These are phyloP conservation scores for Centella asiatica DNA, from an alignment of 129 eudicot genomes.

Conservation along the genomic window DNA sequence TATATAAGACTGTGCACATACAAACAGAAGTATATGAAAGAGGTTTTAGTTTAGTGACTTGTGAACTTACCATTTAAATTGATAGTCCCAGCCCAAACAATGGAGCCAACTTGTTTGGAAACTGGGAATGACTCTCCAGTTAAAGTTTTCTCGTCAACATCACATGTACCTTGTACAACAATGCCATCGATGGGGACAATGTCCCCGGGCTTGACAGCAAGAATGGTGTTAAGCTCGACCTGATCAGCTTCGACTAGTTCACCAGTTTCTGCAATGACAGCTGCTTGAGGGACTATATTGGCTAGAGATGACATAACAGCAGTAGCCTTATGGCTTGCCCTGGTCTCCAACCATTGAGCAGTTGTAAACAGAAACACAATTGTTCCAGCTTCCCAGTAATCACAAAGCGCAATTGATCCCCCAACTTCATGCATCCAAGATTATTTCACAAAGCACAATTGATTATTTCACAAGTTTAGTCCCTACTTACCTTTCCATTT, in stretches of 20 bases:
- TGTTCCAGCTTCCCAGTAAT: conserved; percentile 73
- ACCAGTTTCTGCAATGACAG: conserved; percentile 63
- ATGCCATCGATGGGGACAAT: conserved; percentile 78
- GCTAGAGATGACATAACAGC: conserved; percentile 72
- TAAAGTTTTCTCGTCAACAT: conserved; percentile 76
- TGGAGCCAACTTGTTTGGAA: conserved; percentile 55
- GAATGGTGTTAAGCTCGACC: conserved; percentile 56
- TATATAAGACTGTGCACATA: too few species aligned
- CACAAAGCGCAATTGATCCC: conserved; percentile 46
- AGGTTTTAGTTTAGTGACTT: too few species aligned
- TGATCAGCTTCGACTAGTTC: conserved; percentile 54
- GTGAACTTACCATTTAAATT: conserved; percentile 81
- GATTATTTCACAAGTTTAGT: not conserved
- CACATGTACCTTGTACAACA: conserved; percentile 73
- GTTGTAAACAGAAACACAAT: conserved; percentile 61
- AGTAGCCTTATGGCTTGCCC: conserved; percentile 73
- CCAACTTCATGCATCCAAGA: conserved; percentile 43
- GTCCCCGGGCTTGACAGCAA: conserved; percentile 83
- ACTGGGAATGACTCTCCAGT: conserved; percentile 94
- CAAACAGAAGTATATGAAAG: too few species aligned
- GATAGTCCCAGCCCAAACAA: conserved; percentile 91
- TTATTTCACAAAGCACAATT: too few species aligned
- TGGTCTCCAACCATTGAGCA: conserved; percentile 67
- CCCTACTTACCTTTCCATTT: not conserved
- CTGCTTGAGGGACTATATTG: conserved; percentile 74